Evolutionary conservation across 108 stramenopile species (phyloP).

Genomic region (Conticribra guillardii): DNA sequence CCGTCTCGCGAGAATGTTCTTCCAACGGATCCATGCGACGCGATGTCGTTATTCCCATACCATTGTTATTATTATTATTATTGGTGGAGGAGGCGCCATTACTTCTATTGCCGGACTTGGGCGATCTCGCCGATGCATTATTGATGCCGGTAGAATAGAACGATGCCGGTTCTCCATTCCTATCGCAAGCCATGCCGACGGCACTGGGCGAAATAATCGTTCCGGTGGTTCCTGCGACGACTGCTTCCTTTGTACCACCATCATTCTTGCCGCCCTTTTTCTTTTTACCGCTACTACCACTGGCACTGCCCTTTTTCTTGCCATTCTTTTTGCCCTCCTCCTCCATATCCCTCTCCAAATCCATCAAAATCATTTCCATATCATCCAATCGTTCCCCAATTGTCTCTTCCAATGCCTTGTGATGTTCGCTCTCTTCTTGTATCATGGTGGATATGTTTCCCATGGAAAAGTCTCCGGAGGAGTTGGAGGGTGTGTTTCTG

Average conservation of each 20-base stretch:
- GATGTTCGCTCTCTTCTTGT: conserved; percentile 48
- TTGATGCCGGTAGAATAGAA: neutral
- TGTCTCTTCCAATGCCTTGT: conserved; percentile 31
- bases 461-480: conserved; percentile 43
- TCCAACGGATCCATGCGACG: neutral
- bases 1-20: neutral
- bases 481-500: conserved; percentile 27
- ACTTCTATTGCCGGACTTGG: too few species aligned
- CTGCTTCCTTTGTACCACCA: conserved; percentile 1
- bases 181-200: neutral
- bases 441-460: conserved; percentile 55
- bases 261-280: conserved; percentile 11
- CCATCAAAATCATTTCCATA: conserved; percentile 33
- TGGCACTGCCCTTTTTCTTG: conserved; percentile 1
- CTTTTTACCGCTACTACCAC: neutral
- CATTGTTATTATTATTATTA: too few species aligned
- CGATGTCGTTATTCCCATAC: too few species aligned
- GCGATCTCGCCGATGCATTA: neutral
- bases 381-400: conserved; percentile 22
- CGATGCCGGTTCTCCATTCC: too few species aligned
- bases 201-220: neutral
- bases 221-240: neutral
- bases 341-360: conserved; percentile 25
- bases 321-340: conserved; percentile 15
- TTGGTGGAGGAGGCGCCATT: neutral